Conservation (phyloP, 768 basidiomycete genomes). For the Amanita inopinata region DNA sequence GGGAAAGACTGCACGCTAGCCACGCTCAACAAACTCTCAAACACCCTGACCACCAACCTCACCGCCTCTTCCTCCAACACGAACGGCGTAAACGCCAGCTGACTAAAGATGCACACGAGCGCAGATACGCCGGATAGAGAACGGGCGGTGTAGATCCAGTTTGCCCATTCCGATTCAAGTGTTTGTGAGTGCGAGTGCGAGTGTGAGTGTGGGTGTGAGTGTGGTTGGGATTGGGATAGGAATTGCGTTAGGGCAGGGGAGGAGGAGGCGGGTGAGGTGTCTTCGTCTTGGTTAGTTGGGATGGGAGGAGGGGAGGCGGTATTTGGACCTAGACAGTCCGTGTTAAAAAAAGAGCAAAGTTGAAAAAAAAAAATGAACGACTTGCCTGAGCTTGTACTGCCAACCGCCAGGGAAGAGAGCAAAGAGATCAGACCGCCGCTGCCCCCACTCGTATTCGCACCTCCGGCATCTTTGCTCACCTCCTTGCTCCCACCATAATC, state of each 20-base stretch:
- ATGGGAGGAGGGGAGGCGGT: no score
- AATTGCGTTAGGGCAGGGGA: no score
- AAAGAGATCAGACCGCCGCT: slow-evolving; percentile 6
- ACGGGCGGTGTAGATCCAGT: slow-evolving; percentile 19
- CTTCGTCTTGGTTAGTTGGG: no score
- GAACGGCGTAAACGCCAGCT: slow-evolving; percentile 61
- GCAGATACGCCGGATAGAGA: slow-evolving; percentile 54
- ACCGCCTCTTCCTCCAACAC: slow-evolving; percentile 37
- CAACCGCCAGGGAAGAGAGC: slow-evolving; percentile 1
- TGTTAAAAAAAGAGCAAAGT: not conserved
- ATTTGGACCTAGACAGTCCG: no score
- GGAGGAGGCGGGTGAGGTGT: no score
- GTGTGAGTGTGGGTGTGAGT: no score
- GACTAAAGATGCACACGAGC: slow-evolving; percentile 56
- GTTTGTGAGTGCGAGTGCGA: no score
- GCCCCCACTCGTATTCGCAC: not conserved
- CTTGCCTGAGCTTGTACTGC: slow-evolving; percentile 14
- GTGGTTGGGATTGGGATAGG: no score
- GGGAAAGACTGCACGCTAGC: not conserved
- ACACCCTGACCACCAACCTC: slow-evolving; percentile 45
- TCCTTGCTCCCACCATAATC: slow-evolving; percentile 25
- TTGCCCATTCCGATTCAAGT: not conserved
- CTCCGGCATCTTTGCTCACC: not conserved
- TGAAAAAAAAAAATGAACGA: not conserved
- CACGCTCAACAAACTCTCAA: slow-evolving; percentile 37